Conservation (phyloP, 2,329 filamentous ascomycete genomes). For the Calonectria pseudoreteaudii region DNA sequence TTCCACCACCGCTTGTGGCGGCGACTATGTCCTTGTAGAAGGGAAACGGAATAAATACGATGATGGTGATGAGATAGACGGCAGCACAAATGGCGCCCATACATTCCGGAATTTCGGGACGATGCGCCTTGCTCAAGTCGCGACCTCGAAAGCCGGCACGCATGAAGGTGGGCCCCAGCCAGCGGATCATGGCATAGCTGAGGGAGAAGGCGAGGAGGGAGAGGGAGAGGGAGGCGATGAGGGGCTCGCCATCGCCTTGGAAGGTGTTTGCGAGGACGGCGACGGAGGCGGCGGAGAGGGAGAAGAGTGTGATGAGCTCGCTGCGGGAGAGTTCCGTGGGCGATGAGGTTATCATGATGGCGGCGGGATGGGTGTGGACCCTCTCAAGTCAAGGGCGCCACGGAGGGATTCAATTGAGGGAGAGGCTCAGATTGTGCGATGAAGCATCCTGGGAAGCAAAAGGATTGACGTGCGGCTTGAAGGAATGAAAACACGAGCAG, state of each 20-base stretch:
- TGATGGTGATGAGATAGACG: slow-evolving; percentile 89
- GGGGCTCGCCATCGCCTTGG: slow-evolving; percentile 85
- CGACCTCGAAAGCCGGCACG: slow-evolving; percentile 88
- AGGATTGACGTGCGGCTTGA: background rate
- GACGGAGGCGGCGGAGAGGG: slow-evolving; percentile 76
- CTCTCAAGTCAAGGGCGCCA: background rate
- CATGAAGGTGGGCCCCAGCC: slow-evolving; percentile 92
- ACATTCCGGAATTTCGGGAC: slow-evolving; percentile 88
- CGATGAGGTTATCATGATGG: slow-evolving; percentile 46
- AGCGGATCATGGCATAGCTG: slow-evolving; percentile 88
- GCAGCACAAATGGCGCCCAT: slow-evolving; percentile 96
- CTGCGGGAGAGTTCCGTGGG: slow-evolving; percentile 58
- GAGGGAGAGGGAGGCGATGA: slow-evolving; percentile 89
- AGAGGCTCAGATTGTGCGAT: background rate
- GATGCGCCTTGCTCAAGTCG: slow-evolving; percentile 80
- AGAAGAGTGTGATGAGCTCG: slow-evolving; percentile 68
- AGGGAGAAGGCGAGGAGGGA: slow-evolving; percentile 86
- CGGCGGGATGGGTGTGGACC: slow-evolving; percentile 7
- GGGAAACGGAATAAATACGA: slow-evolving; percentile 94
- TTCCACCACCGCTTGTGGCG: slow-evolving; percentile 92
- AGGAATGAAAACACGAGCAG: background rate
- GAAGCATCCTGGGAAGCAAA: slow-evolving; percentile 2
- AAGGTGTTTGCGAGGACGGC: slow-evolving; percentile 85
- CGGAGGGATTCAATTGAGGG: background rate
- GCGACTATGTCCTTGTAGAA: slow-evolving; percentile 99